These are phyloP conservation scores for Malassezia pachydermatis DNA, from an alignment of 1,284 basidiomycete genomes.

Conservation along the genomic window DNA sequence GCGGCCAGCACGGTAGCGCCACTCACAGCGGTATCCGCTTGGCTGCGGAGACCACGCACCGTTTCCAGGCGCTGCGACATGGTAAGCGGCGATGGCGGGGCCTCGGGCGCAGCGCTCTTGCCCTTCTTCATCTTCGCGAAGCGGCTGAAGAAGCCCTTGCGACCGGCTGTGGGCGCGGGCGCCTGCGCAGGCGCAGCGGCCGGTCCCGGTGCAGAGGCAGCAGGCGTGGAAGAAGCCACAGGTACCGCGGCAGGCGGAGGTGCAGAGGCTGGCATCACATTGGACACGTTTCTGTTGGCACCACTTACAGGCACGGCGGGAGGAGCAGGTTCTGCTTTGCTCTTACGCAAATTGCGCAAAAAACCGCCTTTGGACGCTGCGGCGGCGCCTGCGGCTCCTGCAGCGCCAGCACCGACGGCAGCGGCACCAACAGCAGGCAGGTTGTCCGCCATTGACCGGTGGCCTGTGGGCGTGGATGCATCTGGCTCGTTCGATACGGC, in stretches of 20 bases:
- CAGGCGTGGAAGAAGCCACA: neutral
- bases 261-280: neutral
- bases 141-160: conserved; percentile 2
- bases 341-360: no score
- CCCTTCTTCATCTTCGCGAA: no score
- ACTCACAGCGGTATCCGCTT: conserved; percentile 4
- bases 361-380: no score
- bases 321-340: no score
- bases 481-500: no score
- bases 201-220: neutral
- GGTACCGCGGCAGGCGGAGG: no score
- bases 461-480: neutral
- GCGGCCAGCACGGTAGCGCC: neutral
- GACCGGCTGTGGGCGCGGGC: neutral
- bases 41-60: conserved; percentile 2
- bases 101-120: neutral
- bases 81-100: neutral
- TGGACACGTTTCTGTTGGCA: no score
- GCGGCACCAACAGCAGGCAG: neutral
- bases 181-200: neutral
- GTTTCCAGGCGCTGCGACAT: conserved; percentile 8
- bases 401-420: neutral
- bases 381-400: neutral
- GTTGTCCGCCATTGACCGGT: neutral
- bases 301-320: no score